Base-by-base conservation (phyloP, 1,139 yeast genomes). In the Pichia sp. region DNA sequence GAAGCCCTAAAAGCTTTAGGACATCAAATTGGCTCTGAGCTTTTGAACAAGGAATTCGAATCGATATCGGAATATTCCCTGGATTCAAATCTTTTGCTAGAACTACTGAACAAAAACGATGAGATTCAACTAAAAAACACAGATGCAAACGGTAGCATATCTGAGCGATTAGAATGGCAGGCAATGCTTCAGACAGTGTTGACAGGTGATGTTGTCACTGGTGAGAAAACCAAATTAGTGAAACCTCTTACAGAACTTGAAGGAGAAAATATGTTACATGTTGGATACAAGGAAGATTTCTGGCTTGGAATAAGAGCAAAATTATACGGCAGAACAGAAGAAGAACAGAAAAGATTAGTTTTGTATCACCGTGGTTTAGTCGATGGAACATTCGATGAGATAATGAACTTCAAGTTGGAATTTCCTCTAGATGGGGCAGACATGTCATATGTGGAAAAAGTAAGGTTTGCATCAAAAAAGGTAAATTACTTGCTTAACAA, bases 131-230 rank as follows among this genome's bases (percentile, higher is more conserved):
- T 68, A 16, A 61, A 63, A 46, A 58, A 65, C 49, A 76, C 77
- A 47, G 73, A 72, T 41, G 76, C 80, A 53, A 88, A 85, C 61
- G 87, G 88, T 1, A 78, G 80, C 27, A 83, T 89, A 24, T 69
- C 84, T 31, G 98, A 91, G 67, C 75, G 99, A 50, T 75, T 92
- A 31, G 97, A 92, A 71, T 93, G 99, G 99, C 98, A 93, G 69
- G 83, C 95, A 0, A 90, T 93, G 97, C 75, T 93, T 49, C 80
- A 89, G 3, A 81, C 93, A 4, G 99, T 93, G 2, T 77, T 93
- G 43, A 92, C 95, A 2, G 98, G 99, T 60, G 99, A 93, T 67
- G 96, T 93, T 50, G 91, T 93, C 24, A 80, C 85, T 45, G 87
- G 95, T 10, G 99, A 93, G 68, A 93, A 92, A 72, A 85, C 95